Evolutionary conservation across 2,329 filamentous ascomycete genomes (phyloP), one percentile per base, ranked within the genome.

Genomic region (Aspergillus floridensis): DNA sequence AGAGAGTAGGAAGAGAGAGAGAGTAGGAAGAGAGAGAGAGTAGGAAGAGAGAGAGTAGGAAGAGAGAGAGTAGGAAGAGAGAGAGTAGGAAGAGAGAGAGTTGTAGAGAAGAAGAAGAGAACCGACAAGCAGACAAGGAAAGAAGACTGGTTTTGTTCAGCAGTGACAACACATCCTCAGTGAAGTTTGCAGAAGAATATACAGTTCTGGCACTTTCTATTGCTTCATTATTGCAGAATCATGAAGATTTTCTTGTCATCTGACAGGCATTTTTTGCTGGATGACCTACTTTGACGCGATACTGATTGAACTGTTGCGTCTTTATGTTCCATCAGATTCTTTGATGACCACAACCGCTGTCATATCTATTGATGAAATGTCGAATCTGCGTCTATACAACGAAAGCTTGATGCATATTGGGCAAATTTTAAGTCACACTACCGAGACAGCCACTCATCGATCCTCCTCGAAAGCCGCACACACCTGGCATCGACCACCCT

Each of bases 401-500:
- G 26, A 29, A 6, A 29, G 26, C 26, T 26, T 26, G 26, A 29
- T 5, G 7, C 6, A 29, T 29, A 8, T 26, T 8, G 26, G 7
- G 7, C 26, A 2, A 29, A 8, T 29, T 6, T 29, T 10, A 3
- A 8, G 6, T 29, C 1, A 29, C 1, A 2, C 19, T 24, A 26
- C 12, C 48, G 22, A 12, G 24, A 32, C 19, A 59, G 49, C 65
- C 63, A 66, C 14, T 57, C 59, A 26, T 67, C 64, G n/a, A 66
- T 26, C 21, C 58, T 31, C 52, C 61, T 67, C 16, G 64, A 61
- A 16, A 65, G 57, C 7, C 53, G 48, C 29, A 67, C 64, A 53
- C 65, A 66, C 49, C 57, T 54, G 53, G 61, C 57, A 63, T 66
- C 64, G 19, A 67, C 65, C 51, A 63, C 65, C 7, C 59, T 62